phyloP scores from a whole-genome alignment of 176 grass and related monocot species.

The Carex myosuroides region DNA sequence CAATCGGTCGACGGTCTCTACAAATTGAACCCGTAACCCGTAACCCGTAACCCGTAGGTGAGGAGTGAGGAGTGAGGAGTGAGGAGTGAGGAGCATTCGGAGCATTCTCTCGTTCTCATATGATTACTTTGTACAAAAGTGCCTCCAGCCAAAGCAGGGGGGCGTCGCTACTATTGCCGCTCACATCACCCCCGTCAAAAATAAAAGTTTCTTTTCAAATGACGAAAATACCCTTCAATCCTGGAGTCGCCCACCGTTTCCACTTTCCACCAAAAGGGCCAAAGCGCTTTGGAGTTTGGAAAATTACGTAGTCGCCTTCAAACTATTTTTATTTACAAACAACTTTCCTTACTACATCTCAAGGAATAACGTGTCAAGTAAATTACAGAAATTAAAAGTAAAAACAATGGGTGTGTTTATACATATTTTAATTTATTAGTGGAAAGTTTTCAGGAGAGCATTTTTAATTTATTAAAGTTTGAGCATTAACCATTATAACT shows the following conservation, averaged over 20 bases:
- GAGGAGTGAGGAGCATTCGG: background rate
- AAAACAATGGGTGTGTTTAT: background rate
- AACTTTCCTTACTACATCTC: background rate
- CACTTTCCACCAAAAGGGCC: background rate
- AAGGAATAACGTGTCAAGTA: background rate
- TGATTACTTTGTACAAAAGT: too few relatives aligned
- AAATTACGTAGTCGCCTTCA: background rate
- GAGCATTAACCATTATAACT: background rate
- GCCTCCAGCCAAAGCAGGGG: background rate
- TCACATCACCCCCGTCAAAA: constrained; percentile 9
- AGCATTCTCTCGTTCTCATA: background rate
- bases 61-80: too few relatives aligned
- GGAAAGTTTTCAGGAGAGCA: background rate
- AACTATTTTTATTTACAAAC: background rate
- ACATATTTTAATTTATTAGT: background rate
- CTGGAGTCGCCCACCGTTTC: background rate
- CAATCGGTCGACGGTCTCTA: background rate
- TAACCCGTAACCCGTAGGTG: too few relatives aligned
- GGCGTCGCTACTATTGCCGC: background rate
- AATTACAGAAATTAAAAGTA: background rate
- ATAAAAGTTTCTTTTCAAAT: background rate
- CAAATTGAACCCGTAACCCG: too few relatives aligned
- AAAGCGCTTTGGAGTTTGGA: constrained; percentile 6
- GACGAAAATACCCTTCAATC: background rate
- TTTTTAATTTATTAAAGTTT: background rate